A percentile compares a stretch with the other conserved stretches of the same genome.
phyloP scores from a whole-genome alignment of 257 asterid genomes.

The Lycium barbarum region DNA sequence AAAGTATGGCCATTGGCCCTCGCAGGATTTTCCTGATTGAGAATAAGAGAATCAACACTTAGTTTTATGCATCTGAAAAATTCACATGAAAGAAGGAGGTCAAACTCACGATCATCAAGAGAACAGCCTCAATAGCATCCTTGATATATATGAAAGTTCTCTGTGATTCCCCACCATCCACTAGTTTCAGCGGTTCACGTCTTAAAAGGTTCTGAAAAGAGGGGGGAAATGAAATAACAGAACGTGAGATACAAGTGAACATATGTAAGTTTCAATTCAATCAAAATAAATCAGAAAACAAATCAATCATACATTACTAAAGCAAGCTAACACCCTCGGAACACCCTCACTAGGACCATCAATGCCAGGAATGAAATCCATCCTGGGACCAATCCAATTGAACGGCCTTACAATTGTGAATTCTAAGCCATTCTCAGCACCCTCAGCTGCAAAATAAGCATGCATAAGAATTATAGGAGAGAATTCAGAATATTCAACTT shows the following conservation, averaged over 20 bases:
- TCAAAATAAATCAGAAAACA: conserved; percentile 26
- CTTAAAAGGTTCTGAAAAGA: conserved; percentile 75
- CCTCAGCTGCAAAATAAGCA: conserved; percentile 74
- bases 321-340: conserved; percentile 96
- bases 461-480: conserved; percentile 28
- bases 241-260: conserved; percentile 36
- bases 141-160: conserved; percentile 88
- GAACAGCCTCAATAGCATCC: conserved; percentile 96
- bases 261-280: conserved; percentile 8
- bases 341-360: conserved; percentile 99
- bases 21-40: conserved; percentile 83
- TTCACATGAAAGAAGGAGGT: conserved; percentile 2
- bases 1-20: conserved; percentile 92
- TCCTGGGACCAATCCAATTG: conserved; percentile 99
- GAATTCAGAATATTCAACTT: not conserved
- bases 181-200: conserved; percentile 89
- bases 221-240: conserved; percentile 20
- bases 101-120: conserved; percentile 82
- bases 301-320: conserved; percentile 68
- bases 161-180: conserved; percentile 95
- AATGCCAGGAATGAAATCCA: conserved; percentile 97
- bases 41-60: conserved; percentile 35
- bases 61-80: not conserved
- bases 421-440: conserved; percentile 97
- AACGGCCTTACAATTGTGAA: conserved; percentile 96